Evolutionary conservation across 2,329 filamentous ascomycete species (phyloP), one percentile per base, ranked within the genome.

Genomic region (Nothophoma quercina): DNA sequence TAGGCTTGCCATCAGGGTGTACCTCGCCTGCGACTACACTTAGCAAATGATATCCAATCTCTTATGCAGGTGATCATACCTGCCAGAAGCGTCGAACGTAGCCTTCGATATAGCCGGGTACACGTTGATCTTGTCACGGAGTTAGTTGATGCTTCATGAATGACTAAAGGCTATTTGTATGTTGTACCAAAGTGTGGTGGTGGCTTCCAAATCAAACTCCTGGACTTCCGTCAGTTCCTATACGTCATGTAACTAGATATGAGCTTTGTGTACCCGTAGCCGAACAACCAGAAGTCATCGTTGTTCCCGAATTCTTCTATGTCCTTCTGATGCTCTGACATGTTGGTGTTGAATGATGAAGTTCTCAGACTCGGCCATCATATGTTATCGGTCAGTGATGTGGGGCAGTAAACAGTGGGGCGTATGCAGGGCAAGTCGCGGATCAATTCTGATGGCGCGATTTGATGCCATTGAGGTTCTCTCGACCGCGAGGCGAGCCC

Each of bases 1-100:
- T n/a, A 19, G n/a, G 28, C 21, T 16, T 7, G 9, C 9, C 3
- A 22, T 4, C 21, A 32, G 25, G 16, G 18, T 51, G 44, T 65
- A 75, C 72, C 72, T 75, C 19, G 71, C 72, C 72, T 75, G 46
- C 23, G 35, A 4, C 3, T 35, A 44, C 23, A 36, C 51, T 69
- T 67, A 70, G 64, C 53, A 48, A 30, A 16, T 6, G 18, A n/a
- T 13, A 28, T 30, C 23, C 16, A 12, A 35, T n/a, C 7, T 36
- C 15, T 21, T 25, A 33, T 13, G 26, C 26, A 50, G 42, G 36
- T 29, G 35, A 26, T 64, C 88, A 66, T 82, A 96, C 93, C 87
- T 99, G 95, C 95, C 95, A 99, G 77, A 99, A 98, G 29, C 95
- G 85, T 51, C 95, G 87, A 32, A 99, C 93, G 73, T 97, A 99